Percentiles rank a stretch among this genome's conserved stretches.
Evolutionary conservation across 805 yeast genomes (phyloP).

Genomic region (Starmerella roubikii): DNA sequence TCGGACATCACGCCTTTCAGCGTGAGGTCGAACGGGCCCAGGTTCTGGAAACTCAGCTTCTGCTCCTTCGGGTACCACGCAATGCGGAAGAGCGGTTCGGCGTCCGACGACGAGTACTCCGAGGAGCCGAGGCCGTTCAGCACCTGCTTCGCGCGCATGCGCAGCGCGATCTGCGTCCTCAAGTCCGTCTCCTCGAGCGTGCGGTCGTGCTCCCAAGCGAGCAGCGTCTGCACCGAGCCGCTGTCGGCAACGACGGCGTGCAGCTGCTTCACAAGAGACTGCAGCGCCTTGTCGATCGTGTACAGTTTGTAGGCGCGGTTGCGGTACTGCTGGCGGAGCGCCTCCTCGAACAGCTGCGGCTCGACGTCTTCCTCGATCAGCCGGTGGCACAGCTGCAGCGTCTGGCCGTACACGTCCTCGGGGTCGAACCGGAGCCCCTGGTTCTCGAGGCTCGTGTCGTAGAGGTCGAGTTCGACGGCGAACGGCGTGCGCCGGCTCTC

Average conservation of each 20-base stretch:
- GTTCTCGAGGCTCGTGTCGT: conserved; percentile 68
- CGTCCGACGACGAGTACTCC: conserved; percentile 31
- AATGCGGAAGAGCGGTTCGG: conserved; percentile 82
- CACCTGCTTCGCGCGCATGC: conserved; percentile 70
- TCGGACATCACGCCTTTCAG: conserved; percentile 53
- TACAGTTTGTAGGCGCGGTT: conserved; percentile 86
- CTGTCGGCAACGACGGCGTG: conserved; percentile 70
- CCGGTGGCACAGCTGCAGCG: conserved; percentile 58
- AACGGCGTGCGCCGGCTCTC: conserved; percentile 36
- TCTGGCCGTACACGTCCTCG: conserved; percentile 46
- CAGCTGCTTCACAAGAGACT: conserved; percentile 69
- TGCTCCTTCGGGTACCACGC: conserved; percentile 44
- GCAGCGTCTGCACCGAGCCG: conserved; percentile 65
- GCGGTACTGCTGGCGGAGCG: conserved; percentile 85
- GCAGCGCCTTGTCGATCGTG: conserved; percentile 85
- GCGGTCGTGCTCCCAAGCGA: conserved; percentile 74
- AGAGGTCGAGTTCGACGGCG: conserved; percentile 73
- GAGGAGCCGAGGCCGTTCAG: conserved; percentile 33
- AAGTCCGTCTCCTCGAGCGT: conserved; percentile 50
- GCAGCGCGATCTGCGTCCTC: conserved; percentile 76
- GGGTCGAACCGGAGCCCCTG: conserved; percentile 54
- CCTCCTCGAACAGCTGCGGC: conserved; percentile 89
- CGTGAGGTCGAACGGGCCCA: conserved; percentile 80
- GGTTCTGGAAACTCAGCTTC: conserved; percentile 59
- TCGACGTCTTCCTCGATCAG: conserved; percentile 83